Evolutionary conservation across 495 filamentous ascomycete genomes (phyloP).

Genomic region (Penicillium samsonianum): DNA sequence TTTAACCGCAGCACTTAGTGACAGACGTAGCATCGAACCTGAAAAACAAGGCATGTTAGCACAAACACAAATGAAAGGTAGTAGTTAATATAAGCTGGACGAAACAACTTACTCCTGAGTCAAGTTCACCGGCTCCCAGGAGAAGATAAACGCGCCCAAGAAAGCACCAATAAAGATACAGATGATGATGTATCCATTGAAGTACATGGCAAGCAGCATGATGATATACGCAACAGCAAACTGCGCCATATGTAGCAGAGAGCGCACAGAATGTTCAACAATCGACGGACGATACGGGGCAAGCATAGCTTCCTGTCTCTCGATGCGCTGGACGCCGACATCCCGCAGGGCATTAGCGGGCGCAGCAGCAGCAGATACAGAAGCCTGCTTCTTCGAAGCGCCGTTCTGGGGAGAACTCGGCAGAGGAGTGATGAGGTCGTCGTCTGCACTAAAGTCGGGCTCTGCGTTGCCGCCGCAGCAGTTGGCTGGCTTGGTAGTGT

Average conservation of each 20-base stretch:
- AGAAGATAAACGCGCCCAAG: conserved; percentile 59
- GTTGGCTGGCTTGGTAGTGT: neutral
- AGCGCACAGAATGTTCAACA: conserved; percentile 61
- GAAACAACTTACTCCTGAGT: conserved; percentile 20
- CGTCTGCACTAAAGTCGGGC: neutral
- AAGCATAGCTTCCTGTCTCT: neutral
- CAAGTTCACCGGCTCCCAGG: conserved; percentile 48
- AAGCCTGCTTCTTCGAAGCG: neutral
- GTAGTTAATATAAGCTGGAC: neutral
- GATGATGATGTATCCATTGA: conserved; percentile 65
- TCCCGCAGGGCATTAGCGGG: neutral
- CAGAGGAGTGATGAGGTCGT: conserved; percentile 13
- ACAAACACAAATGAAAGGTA: neutral
- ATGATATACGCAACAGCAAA: conserved; percentile 72
- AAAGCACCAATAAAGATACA: conserved; percentile 64
- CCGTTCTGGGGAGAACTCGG: conserved; percentile 1
- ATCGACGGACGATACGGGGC: conserved; percentile 48
- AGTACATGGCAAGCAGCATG: conserved; percentile 71
- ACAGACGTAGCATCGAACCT: conserved; percentile 8
- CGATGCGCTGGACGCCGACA: neutral
- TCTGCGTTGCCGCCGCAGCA: conserved; percentile 8
- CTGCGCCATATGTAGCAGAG: conserved; percentile 63
- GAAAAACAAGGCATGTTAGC: neutral
- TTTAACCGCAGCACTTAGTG: conserved; percentile 11
- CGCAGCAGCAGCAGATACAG: neutral